Percentiles rank a stretch among this genome's conserved stretches.
Evolutionary conservation across 495 filamentous ascomycete species (phyloP).

Genomic region (Sporormia fimetaria): DNA sequence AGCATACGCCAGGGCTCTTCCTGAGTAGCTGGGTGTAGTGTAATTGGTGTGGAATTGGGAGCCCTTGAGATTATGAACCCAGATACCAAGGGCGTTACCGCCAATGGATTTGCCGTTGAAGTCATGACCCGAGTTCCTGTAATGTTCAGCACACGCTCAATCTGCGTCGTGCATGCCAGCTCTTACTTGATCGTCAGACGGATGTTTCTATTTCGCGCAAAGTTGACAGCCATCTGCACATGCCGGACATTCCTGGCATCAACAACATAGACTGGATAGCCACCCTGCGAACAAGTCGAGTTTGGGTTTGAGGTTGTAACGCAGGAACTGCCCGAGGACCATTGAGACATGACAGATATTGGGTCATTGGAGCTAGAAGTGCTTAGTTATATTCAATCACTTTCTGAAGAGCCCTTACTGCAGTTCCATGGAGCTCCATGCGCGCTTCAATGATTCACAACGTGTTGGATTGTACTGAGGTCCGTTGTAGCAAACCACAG

Average conservation of each 20-base stretch:
- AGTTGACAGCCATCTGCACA: constrained; percentile 19
- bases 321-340: constrained; percentile 9
- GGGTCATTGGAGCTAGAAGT: constrained; percentile 10
- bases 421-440: constrained; percentile 5
- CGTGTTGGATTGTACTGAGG: constrained; percentile 4
- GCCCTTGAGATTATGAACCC: constrained; percentile 40
- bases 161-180: background rate
- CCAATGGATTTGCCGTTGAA: constrained; percentile 42
- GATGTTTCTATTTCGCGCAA: constrained; percentile 20
- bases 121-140: constrained; percentile 43
- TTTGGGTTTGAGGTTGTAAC: constrained; percentile 12
- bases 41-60: constrained; percentile 32
- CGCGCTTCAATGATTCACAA: constrained; percentile 7
- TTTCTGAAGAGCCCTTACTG: constrained; percentile 10
- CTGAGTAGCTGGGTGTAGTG: constrained; percentile 16
- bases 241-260: constrained; percentile 16
- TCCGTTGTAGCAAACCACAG: constrained; percentile 13
- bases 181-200: constrained; percentile 19
- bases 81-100: constrained; percentile 36
- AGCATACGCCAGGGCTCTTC: constrained; percentile 10
- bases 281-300: constrained; percentile 13
- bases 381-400: constrained; percentile 1
- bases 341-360: constrained; percentile 9
- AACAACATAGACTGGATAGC: constrained; percentile 18
- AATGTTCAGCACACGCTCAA: background rate